Base-by-base conservation (phyloP, 116 monocot species). In the Zostera marina region DNA sequence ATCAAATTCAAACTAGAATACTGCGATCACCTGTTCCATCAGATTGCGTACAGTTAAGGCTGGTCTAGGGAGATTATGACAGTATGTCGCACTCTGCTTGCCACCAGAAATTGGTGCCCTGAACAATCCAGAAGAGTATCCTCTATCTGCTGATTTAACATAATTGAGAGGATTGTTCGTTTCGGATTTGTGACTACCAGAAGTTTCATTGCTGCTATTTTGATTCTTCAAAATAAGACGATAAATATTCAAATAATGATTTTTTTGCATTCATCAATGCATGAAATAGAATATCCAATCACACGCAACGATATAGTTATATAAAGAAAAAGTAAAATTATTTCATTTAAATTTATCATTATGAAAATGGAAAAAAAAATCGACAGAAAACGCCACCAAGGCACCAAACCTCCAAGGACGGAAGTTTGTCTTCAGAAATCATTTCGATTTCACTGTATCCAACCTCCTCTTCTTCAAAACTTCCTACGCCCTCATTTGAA, bases 71-170 rank as follows among this genome's bases (percentile, higher is more conserved):
- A 94, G 67, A 76, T 73, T 85, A 74, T 94, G 88, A 44, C 55
- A 81, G 62, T 82, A 77, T 3, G 94, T 94, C 47, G 94, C 94
- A 72, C 85, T 94, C 65, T 94, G 85, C 25, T 88, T 88, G 55
- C 94, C 88, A 62, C 94, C 88, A 21, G 94, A 88, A 61, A 88
- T 88, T 1, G 88, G 94, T 7, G 88, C 85, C 65, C 94, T 81
- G 54, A 82, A 88, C 5, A 88, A 66, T 43, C 94, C 94, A 53
- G 88, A 53, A 65, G 75, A 77, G 6, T 81, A 77, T 66, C 82
- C 84, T 13, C 41, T 68, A 22, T 39, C 45, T 47, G 62, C n/a
- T 63, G 65, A 60, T 58, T 58, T 58, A 61, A 44, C 52, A 59
- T 12, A 7, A 66, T 20, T 16, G 41, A 13, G 3, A 24, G 22